Evolutionary conservation across 2,329 filamentous ascomycete species (phyloP).

Genomic region (Penicillium sp.): DNA sequence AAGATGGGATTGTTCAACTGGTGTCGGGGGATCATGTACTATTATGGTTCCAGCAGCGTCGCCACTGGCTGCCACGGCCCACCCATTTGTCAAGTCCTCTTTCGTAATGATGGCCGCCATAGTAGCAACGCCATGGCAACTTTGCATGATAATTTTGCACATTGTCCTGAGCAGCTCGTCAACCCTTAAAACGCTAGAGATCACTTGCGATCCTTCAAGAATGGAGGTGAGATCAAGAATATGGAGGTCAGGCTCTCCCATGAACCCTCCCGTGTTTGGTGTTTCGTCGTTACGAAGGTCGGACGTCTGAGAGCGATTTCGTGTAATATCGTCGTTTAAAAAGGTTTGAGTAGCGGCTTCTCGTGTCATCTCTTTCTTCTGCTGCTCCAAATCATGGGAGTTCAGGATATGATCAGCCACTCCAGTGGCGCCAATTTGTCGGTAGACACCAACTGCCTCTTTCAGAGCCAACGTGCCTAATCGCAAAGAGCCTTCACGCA

Average conservation of each 20-base stretch:
- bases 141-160: neutral
- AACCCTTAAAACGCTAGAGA: neutral
- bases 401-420: neutral
- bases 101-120: neutral
- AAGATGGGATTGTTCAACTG: neutral
- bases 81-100: neutral
- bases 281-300: neutral
- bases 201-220: neutral
- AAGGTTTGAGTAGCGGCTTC: neutral
- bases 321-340: neutral
- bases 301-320: neutral
- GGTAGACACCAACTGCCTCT: neutral
- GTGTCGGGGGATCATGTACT: neutral
- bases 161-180: neutral
- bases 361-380: neutral
- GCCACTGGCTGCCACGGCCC: neutral
- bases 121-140: neutral
- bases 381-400: neutral
- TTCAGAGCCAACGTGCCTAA: neutral
- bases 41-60: neutral
- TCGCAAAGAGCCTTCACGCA: neutral
- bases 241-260: neutral
- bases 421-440: neutral
- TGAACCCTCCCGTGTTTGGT: neutral
- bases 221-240: neutral